A percentile compares a stretch with the other conserved stretches of the same genome.
Evolutionary conservation across 108 stramenopile species (phyloP).

Genomic region (Aurantiochytrium sp.): DNA sequence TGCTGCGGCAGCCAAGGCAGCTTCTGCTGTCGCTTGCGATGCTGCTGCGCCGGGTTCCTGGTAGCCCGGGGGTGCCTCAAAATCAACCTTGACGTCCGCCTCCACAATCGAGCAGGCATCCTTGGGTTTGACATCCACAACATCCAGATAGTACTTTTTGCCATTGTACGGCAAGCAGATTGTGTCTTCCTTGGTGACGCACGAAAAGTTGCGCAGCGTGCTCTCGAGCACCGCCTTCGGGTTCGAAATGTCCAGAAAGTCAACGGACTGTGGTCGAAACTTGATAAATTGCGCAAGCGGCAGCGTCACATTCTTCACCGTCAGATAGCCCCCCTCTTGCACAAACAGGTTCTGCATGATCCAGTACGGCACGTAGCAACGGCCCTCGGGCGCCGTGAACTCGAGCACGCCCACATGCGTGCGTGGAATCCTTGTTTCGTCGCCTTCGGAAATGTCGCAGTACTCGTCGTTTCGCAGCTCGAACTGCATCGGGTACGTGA

Average conservation of each 20-base stretch:
- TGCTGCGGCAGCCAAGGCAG: background rate
- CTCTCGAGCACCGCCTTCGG: constrained; percentile 94
- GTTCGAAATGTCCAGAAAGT: constrained; percentile 96
- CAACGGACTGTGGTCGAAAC: constrained; percentile 93
- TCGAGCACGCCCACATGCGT: constrained; percentile 96
- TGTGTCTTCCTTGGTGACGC: constrained; percentile 92
- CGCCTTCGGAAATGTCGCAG: background rate
- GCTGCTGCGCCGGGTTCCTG: constrained; percentile 21
- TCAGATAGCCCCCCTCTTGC: constrained; percentile 78
- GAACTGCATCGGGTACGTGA: constrained; percentile 85
- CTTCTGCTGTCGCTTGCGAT: background rate
- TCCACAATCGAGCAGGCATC: constrained; percentile 54
- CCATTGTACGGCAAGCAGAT: constrained; percentile 93
- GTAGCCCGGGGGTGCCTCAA: constrained; percentile 56
- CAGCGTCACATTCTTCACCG: constrained; percentile 81
- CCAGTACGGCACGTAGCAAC: constrained; percentile 96
- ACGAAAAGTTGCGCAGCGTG: constrained; percentile 83
- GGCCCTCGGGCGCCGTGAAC: constrained; percentile 97
- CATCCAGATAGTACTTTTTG: constrained; percentile 85
- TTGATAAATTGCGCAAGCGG: constrained; percentile 95
- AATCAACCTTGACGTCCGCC: constrained; percentile 58
- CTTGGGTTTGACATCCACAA: constrained; percentile 77
- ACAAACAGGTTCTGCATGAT: constrained; percentile 93
- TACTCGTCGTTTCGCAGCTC: constrained; percentile 40
- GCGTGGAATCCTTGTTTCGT: background rate